Base-by-base conservation (phyloP, 148 eudicot genomes). In the Arbutus unedo region DNA sequence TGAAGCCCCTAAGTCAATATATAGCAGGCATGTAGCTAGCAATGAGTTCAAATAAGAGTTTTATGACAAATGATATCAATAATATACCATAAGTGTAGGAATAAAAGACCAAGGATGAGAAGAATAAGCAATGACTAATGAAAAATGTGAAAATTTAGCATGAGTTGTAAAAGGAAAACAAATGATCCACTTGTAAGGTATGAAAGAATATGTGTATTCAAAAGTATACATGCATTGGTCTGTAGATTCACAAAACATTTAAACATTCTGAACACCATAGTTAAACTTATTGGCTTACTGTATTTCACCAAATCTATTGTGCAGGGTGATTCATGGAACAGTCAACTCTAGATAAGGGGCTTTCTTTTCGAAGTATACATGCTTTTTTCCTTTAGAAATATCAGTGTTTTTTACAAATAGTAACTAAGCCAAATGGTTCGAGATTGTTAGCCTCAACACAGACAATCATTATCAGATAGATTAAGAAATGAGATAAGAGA, bases 31-130 rank as follows among this genome's bases (percentile, higher is more conserved):
- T 4, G 43, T 13, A 45, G 10, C 76, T 25, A 73, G 76, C 53
- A 75, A 70, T 48, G 78, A 74, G 77, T 74, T 74, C 15, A 74
- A 21, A n/a, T 19, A 25, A 16, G 77, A 49, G 54, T 74, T 74
- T 48, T 47, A 74, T 71, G 49, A 41, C n/a, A 4, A 43, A 6
- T 41, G 47, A 71, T 71, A 71, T 38, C 50, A 71, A 71, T 15
- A 71, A 15, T 19, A 18, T 71, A 71, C 49, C 75, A 72, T 15
- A 8, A 72, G 44, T 6, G 51, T 16, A 72, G 76, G 21, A 44
- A 72, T 38, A 2, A 47, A 70, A 15, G 47, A 8, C 2, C n/a
- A 44, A 72, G 13, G 9, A 72, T 74, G 4, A 45, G 25, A 47
- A 47, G 31, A 19, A 47, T 16, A 48, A 16, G 25, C 9, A 0